Percentiles rank a stretch among this genome's conserved stretches.
Conservation (phyloP, 345 rosid genomes). For the Gossypium anomalum region DNA sequence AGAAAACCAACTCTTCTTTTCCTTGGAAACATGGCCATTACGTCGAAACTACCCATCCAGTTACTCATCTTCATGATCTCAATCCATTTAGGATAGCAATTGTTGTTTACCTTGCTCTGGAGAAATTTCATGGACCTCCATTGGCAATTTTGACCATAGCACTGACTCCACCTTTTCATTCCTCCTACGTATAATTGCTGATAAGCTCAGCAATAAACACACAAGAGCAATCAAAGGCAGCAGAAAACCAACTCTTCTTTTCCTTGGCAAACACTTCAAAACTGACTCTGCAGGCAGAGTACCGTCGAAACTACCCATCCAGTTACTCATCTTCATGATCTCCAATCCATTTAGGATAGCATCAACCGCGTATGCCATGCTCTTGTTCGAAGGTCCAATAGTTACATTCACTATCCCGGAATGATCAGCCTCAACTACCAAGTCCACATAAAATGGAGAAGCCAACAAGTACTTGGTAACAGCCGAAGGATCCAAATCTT, state of each 20-base stretch:
- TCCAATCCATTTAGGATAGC: slow-evolving; percentile 82
- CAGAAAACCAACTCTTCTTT: slow-evolving; percentile 39
- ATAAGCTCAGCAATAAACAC: slow-evolving; percentile 56
- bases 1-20: no score
- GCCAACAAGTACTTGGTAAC: slow-evolving; percentile 40
- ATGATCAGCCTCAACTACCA: slow-evolving; percentile 40
- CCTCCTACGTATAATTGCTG: slow-evolving; percentile 41
- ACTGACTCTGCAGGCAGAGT: slow-evolving; percentile 43
- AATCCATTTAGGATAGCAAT: no score
- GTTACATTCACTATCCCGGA: slow-evolving; percentile 45
- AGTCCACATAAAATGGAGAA: slow-evolving; percentile 66
- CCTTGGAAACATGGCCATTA: no score
- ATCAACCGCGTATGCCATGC: slow-evolving; percentile 44
- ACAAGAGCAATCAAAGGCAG: slow-evolving; percentile 54
- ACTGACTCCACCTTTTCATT: slow-evolving; percentile 22
- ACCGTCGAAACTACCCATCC: slow-evolving; percentile 80
- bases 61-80: no score
- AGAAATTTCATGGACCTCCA: slow-evolving; percentile 32
- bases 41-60: no score
- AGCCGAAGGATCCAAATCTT: slow-evolving; percentile 51
- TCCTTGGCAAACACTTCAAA: slow-evolving; percentile 40
- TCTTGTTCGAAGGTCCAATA: slow-evolving; percentile 61
- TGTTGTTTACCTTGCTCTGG: slow-evolving; percentile 29
- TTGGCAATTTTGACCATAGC: slow-evolving; percentile 63
- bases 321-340: slow-evolving; percentile 86